Evolutionary conservation across 441 rosid species (phyloP).

Genomic region (Bruguiera hainesii): DNA sequence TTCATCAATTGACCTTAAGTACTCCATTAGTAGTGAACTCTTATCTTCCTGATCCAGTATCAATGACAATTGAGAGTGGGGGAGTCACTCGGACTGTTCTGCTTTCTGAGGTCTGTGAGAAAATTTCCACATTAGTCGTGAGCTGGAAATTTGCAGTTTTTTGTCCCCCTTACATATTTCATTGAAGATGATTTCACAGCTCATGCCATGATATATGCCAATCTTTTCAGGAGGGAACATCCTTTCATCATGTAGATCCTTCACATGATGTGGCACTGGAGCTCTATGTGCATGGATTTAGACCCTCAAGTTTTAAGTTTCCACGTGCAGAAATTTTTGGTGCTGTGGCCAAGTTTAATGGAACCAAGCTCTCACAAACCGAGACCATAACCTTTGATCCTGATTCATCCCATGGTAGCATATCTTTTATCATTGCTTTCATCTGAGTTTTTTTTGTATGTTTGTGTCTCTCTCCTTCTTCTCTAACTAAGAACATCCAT

Average conservation of each 20-base stretch:
- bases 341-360: slow-evolving; percentile 63
- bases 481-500: slow-evolving; percentile 12
- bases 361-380: slow-evolving; percentile 60
- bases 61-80: slow-evolving; percentile 71
- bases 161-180: slow-evolving; percentile 13
- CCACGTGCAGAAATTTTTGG: slow-evolving; percentile 75
- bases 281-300: slow-evolving; percentile 62
- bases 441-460: neutral
- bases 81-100: slow-evolving; percentile 55
- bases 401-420: slow-evolving; percentile 49
- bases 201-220: slow-evolving; percentile 11
- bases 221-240: slow-evolving; percentile 56
- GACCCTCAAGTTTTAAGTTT: slow-evolving; percentile 62
- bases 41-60: slow-evolving; percentile 73
- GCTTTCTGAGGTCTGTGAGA: slow-evolving; percentile 76
- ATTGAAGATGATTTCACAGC: slow-evolving; percentile 14
- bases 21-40: slow-evolving; percentile 70
- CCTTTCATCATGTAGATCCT: slow-evolving; percentile 86
- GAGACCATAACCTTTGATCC: slow-evolving; percentile 65
- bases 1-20: slow-evolving; percentile 74
- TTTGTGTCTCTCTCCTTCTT: slow-evolving; percentile 1
- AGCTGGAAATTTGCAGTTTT: slow-evolving; percentile 22
- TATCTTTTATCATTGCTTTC: slow-evolving; percentile 14
- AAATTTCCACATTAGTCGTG: slow-evolving; percentile 17
- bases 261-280: slow-evolving; percentile 78